These are phyloP conservation scores for Pythium dissimile DNA, from an alignment of 352 stramenopile genomes.

Conservation along the genomic window DNA sequence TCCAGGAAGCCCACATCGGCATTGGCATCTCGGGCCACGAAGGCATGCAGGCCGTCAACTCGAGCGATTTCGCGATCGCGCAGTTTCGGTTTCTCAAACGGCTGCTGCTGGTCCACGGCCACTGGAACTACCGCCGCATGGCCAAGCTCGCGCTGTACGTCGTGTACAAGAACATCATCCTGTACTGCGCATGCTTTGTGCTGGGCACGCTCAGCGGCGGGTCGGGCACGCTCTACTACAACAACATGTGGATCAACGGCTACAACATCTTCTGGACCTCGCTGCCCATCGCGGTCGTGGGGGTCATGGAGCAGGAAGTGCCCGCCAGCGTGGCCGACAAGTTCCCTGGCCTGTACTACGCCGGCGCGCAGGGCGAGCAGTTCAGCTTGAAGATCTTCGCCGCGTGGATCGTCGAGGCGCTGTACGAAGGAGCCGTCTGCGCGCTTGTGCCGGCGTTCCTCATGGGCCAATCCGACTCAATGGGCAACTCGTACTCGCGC, in stretches of 20 bases:
- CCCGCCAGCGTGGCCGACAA: conserved; percentile 58
- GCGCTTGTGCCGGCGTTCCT: conserved; percentile 63
- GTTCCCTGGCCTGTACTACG: conserved; percentile 82
- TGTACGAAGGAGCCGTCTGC: conserved; percentile 77
- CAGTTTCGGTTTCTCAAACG: conserved; percentile 97
- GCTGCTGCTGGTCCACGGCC: conserved; percentile 96
- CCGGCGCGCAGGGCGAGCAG: conserved; percentile 71
- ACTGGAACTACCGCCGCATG: conserved; percentile 98
- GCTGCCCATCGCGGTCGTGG: conserved; percentile 88
- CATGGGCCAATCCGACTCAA: conserved; percentile 55
- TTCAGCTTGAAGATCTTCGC: conserved; percentile 80
- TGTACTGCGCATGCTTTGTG: conserved; percentile 82
- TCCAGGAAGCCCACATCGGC: conserved; percentile 98
- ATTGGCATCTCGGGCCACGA: conserved; percentile 98
- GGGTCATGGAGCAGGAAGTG: conserved; percentile 82
- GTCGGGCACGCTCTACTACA: conserved; percentile 81
- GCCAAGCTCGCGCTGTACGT: conserved; percentile 95
- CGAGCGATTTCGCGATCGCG: conserved; percentile 96
- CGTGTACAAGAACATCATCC: conserved; percentile 99
- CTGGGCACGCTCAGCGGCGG: conserved; percentile 82
- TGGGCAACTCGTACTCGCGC: conserved; percentile 56
- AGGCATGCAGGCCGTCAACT: conserved; percentile 98
- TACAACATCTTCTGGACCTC: conserved; percentile 97
- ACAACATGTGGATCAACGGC: conserved; percentile 91
- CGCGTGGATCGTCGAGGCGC: conserved; percentile 74